These are phyloP conservation scores for Carex myosuroides DNA, from an alignment of 176 grass and related monocot genomes.

Conservation along the genomic window DNA sequence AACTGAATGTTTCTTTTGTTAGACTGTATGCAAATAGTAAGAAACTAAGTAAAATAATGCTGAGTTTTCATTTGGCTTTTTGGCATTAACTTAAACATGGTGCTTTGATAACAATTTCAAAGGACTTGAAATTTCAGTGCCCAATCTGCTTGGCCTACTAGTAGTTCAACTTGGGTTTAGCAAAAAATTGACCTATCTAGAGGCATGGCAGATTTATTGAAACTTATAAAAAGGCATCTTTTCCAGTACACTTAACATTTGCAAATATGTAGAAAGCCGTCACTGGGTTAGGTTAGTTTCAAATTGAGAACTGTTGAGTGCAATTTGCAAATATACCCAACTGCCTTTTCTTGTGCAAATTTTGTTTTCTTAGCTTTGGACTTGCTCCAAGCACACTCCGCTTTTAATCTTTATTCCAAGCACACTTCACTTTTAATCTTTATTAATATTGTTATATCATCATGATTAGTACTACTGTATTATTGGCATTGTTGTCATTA, in stretches of 20 bases:
- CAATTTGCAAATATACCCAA: background rate
- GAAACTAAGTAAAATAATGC: background rate
- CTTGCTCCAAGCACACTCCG: background rate
- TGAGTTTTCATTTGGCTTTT: background rate
- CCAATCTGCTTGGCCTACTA: background rate
- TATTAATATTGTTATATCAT: too few species aligned
- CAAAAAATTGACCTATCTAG: background rate
- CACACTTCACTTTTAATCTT: too few species aligned
- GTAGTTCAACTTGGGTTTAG: background rate
- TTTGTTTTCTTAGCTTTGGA: background rate
- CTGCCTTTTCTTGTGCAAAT: background rate
- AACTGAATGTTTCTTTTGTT: background rate
- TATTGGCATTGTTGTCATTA: too few species aligned
- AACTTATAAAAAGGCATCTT: background rate
- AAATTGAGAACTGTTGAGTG: background rate
- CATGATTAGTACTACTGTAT: too few species aligned
- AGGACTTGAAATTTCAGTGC: background rate
- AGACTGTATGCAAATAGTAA: background rate
- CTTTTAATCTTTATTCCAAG: background rate
- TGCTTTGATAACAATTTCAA: background rate
- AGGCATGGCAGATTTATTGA: background rate
- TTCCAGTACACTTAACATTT: slow-evolving; percentile 1
- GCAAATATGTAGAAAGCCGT: background rate
- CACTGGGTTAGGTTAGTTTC: background rate
- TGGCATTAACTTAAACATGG: background rate